Evolutionary conservation across 2,329 filamentous ascomycete genomes (phyloP), one percentile per base, ranked within the genome.

Genomic region (Byssothecium circinans): DNA sequence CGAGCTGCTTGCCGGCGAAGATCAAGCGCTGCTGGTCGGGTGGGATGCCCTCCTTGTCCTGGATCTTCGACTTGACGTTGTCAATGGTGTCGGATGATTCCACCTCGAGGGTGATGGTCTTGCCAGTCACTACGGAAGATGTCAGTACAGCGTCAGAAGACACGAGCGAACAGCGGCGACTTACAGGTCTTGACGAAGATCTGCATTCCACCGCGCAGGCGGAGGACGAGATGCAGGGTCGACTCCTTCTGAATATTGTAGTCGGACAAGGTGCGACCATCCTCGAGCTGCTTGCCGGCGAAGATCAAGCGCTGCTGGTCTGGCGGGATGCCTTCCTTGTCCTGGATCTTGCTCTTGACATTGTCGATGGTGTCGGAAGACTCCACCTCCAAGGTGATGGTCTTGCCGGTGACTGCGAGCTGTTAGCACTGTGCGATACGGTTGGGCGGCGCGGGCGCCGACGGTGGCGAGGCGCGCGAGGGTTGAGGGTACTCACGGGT

Each of bases 251-350:
- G 91, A 43, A 96, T 96, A 77, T 96, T 96, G 83, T 96, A 96
- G 71, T 96, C 91, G 60, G 84, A 87, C 1, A 96, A 78, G 39
- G 91, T 95, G 50, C 91, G 90, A 54, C 92, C 92, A 64, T 97
- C 92, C 74, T 97, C 92, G 3, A 96, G 87, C 74, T 96, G 91
- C 82, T 96, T 96, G 56, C 91, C 92, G 36, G 92, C 92, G 64
- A 96, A 97, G 74, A 96, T 96, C 65, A 97, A 75, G 63, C 92
- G 92, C 80, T 97, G 92, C 75, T 97, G 92, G 71, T 96, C 92
- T 6, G 92, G 92, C 36, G 92, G 92, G 49, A 96, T 96, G 38
- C 91, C 91, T 75, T 96, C 91, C 84, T 96, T 96, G 70, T 96
- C 91, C 75, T 96, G 91, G 37, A 96, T 96, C 83, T 96, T 96